Base-by-base conservation (phyloP, 768 basidiomycete species). In the Psilocybe azurescens region DNA sequence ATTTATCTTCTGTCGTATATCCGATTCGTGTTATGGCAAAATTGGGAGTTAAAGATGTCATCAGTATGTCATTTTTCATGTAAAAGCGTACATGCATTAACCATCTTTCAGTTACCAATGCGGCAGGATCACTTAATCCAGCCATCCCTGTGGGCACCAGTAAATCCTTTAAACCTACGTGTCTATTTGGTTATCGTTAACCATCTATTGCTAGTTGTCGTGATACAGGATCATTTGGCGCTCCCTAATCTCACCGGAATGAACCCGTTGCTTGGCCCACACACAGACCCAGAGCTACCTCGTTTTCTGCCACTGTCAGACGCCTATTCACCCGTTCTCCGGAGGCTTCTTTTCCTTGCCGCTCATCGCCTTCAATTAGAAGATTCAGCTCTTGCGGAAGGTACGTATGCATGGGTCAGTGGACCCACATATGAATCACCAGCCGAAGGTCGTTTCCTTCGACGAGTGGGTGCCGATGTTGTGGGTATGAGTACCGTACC, bases 401-500 rank as follows among this genome's bases (percentile, higher is more conserved):
- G 95, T 0, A 86, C 84, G 2, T 96, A 96, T 67, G 93, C 93
- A 1, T 96, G 93, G 91, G 94, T 96, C 50, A 84, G 87, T 32
- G 94, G 95, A 0, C 94, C 95, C 13, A 91, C 93, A 7, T 96
- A 96, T 70, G 94, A 96, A 76, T 93, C 91, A 0, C 87, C 90
- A 2, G 94, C 93, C 0, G 94, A 97, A 67, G 94, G 93, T 33
- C 80, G 88, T 52, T 88, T 95, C 75, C 77, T 96, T 44, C 78
- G 90, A 14, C 75, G 77, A 7, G 87, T 86, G 0, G 94, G 94
- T 3, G 94, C 90, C 1, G 93, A 94, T 67, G 90, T 95, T n/a
- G 94, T 95, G 1, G 94, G 94, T 1, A 96, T 96, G 94, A 94
- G 91, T 66, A 96, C 95, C 0, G 85, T 95, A 14, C 94, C 94